These are phyloP conservation scores for Fusarium continuum DNA, from an alignment of 2,329 filamentous ascomycete genomes.

Conservation along the genomic window DNA sequence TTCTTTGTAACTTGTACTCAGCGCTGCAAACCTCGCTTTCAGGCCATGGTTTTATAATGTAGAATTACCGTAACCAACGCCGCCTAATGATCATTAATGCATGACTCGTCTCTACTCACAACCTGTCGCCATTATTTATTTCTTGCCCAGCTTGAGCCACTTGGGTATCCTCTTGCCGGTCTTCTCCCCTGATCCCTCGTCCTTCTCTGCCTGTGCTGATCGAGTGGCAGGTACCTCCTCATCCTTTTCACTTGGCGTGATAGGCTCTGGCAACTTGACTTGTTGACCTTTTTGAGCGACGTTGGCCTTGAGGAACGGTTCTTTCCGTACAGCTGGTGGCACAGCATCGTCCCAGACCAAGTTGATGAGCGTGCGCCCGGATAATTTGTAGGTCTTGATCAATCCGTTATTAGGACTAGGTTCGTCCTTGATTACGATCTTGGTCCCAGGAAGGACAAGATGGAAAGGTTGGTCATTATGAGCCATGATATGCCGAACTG, in stretches of 20 bases:
- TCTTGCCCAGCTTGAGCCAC: slow-evolving; percentile 80
- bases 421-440: slow-evolving; percentile 59
- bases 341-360: slow-evolving; percentile 77
- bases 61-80: slow-evolving; percentile 17
- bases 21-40: background rate
- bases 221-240: slow-evolving; percentile 29
- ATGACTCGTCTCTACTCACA: background rate
- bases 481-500: slow-evolving; percentile 77
- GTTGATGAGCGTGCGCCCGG: slow-evolving; percentile 76
- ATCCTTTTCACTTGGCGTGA: slow-evolving; percentile 53
- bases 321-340: slow-evolving; percentile 62
- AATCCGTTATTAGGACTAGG: slow-evolving; percentile 62
- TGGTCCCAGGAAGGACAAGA: slow-evolving; percentile 70
- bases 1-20: background rate
- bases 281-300: slow-evolving; percentile 71
- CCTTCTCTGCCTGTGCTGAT: slow-evolving; percentile 48
- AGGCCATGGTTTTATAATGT: background rate
- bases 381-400: slow-evolving; percentile 77
- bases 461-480: slow-evolving; percentile 73
- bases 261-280: slow-evolving; percentile 70
- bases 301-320: slow-evolving; percentile 65
- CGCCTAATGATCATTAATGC: slow-evolving; percentile 18
- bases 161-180: slow-evolving; percentile 78
- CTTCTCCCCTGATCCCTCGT: slow-evolving; percentile 58
- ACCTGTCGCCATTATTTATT: slow-evolving; percentile 48